phyloP scores from a whole-genome alignment of 2,329 filamentous ascomycete species.

The Septoria petroselini region DNA sequence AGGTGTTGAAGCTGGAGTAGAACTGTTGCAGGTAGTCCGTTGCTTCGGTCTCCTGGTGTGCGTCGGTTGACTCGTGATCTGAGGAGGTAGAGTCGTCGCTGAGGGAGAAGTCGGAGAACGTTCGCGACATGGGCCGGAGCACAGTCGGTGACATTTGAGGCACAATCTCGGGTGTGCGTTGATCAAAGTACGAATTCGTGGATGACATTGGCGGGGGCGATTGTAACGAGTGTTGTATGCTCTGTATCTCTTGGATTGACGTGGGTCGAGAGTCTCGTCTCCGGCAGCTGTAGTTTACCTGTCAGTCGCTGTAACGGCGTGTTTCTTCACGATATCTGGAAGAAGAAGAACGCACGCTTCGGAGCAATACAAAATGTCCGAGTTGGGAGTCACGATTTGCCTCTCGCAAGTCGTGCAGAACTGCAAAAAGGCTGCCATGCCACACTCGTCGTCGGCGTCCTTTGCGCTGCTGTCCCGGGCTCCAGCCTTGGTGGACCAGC shows the following conservation, averaged over 20 bases:
- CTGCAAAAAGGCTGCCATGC: constrained; percentile 53
- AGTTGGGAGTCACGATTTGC: constrained; percentile 61
- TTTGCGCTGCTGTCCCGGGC: constrained; percentile 18
- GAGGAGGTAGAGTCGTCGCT: constrained; percentile 24
- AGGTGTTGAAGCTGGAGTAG: constrained; percentile 33
- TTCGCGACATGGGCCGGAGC: constrained; percentile 36
- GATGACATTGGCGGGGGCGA: constrained; percentile 30
- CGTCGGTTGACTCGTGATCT: constrained; percentile 14
- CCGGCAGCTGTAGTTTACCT: constrained; percentile 42
- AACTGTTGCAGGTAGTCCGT: constrained; percentile 45
- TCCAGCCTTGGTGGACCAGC: constrained; percentile 25
- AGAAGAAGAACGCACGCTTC: constrained; percentile 51
- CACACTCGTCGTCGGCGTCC: constrained; percentile 43
- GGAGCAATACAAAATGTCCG: constrained; percentile 61
- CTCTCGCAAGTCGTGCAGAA: constrained; percentile 63
- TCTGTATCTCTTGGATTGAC: constrained; percentile 24
- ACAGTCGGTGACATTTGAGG: constrained; percentile 49
- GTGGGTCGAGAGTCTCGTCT: constrained; percentile 40
- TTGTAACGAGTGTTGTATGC: constrained; percentile 27
- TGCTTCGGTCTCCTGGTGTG: constrained; percentile 39
- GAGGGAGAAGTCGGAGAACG: constrained; percentile 44
- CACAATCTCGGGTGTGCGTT: constrained; percentile 43
- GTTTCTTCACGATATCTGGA: background rate
- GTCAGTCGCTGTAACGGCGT: constrained; percentile 15
- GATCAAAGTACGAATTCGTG: constrained; percentile 28